Evolutionary conservation across 345 rosid genomes (phyloP).

Genomic region (Linum lewisii): DNA sequence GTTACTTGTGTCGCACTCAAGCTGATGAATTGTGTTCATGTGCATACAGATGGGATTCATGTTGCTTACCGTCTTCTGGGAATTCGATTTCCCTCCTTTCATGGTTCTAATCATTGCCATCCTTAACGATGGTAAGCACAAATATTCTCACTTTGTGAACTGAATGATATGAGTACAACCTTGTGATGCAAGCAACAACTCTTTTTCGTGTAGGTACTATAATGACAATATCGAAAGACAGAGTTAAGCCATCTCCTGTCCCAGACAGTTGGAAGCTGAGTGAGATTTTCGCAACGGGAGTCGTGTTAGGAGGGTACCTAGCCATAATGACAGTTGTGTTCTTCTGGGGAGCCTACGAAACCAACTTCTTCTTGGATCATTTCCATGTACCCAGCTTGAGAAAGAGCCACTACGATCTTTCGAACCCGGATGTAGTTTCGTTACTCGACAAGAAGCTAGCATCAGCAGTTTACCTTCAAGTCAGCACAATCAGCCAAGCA

Average conservation of each 20-base stretch:
- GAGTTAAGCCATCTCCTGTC: constrained; percentile 77
- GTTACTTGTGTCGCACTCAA: not conserved
- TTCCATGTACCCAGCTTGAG: constrained; percentile 30
- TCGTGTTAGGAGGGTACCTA: constrained; percentile 64
- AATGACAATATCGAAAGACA: constrained; percentile 90
- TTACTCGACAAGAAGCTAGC: constrained; percentile 30
- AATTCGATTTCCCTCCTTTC: constrained; percentile 63
- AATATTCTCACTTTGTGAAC: no score
- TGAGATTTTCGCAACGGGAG: constrained; percentile 82
- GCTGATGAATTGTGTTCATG: constrained; percentile 5
- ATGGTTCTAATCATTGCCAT: constrained; percentile 63
- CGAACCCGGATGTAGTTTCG: constrained; percentile 11
- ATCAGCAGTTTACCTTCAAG: constrained; percentile 66
- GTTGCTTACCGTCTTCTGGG: constrained; percentile 48
- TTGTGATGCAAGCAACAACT: no score
- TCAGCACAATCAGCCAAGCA: constrained; percentile 85
- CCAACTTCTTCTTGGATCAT: constrained; percentile 50
- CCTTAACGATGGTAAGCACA: constrained; percentile 49
- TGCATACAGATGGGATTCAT: constrained; percentile 45
- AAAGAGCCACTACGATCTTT: constrained; percentile 9
- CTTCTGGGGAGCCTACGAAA: constrained; percentile 54
- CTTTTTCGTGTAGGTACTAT: constrained; percentile 43
- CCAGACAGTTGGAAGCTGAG: constrained; percentile 92
- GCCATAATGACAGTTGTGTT: constrained; percentile 64
- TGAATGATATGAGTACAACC: no score